phyloP scores from a whole-genome alignment of 257 asterid species.

The Forsythia viridissima region DNA sequence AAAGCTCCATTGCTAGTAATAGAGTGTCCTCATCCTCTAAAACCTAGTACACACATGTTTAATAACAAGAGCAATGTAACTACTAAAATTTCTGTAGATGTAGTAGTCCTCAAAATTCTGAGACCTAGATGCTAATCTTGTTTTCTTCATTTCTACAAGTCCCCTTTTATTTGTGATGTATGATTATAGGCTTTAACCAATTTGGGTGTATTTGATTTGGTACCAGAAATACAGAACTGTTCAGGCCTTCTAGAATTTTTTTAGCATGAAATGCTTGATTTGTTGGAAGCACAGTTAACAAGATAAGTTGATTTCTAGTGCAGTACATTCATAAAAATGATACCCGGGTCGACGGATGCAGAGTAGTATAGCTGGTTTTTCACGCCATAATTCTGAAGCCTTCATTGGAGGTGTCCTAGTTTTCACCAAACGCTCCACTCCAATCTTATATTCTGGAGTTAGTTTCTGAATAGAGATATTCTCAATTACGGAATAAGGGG shows the following conservation, averaged over 20 bases:
- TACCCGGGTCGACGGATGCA: constrained; percentile 62
- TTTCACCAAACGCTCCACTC: constrained; percentile 40
- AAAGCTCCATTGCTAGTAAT: neutral
- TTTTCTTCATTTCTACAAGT: neutral
- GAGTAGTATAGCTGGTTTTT: constrained; percentile 45
- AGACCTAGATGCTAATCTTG: neutral
- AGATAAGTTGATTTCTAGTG: neutral
- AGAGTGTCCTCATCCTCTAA: neutral
- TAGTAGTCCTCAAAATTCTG: neutral
- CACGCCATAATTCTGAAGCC: constrained; percentile 51
- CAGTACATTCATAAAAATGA: neutral
- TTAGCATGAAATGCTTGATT: neutral
- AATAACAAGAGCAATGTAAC: neutral
- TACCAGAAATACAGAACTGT: too few species aligned
- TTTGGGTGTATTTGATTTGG: too few species aligned
- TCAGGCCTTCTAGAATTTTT: neutral
- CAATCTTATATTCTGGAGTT: constrained; percentile 44
- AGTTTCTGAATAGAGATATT: constrained; percentile 44
- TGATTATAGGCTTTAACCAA: neutral
- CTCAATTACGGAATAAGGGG: constrained; percentile 42
- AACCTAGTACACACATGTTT: neutral
- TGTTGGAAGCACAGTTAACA: neutral
- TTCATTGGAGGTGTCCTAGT: constrained; percentile 44
- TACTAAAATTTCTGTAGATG: neutral
- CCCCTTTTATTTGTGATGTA: neutral